Evolutionary conservation across 2,329 filamentous ascomycete species (phyloP).

Genomic region (Aspergillus brunneoviolaceus): DNA sequence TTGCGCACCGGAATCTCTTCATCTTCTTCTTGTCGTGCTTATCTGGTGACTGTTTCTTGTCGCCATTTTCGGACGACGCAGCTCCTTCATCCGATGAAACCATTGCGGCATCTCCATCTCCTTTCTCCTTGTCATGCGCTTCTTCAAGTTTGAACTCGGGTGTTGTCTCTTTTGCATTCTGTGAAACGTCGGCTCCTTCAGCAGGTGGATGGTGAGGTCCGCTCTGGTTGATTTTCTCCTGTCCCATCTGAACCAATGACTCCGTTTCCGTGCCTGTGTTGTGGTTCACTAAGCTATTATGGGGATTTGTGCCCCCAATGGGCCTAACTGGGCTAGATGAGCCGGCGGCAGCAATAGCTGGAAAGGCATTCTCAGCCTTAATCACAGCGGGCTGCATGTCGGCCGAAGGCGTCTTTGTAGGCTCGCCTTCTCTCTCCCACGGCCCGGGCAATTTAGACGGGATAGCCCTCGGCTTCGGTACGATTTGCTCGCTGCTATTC

Average conservation of each 20-base stretch:
- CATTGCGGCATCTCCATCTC: constrained; percentile 18
- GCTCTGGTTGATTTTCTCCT: constrained; percentile 27
- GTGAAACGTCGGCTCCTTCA: constrained; percentile 18
- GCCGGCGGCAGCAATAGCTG: constrained; percentile 14
- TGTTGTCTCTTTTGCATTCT: constrained; percentile 11
- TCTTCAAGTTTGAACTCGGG: constrained; percentile 15
- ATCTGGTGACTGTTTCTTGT: constrained; percentile 30
- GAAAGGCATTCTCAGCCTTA: constrained; percentile 32
- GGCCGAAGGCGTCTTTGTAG: constrained; percentile 16
- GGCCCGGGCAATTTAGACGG: constrained; percentile 23
- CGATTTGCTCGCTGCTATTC: constrained; percentile 26
- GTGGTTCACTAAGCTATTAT: constrained; percentile 17
- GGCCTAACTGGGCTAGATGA: constrained; percentile 17
- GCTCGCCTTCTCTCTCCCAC: constrained; percentile 22
- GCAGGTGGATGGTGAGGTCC: constrained; percentile 18
- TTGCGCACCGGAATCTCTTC: constrained; percentile 44
- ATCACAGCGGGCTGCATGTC: constrained; percentile 28
- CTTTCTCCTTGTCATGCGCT: constrained; percentile 21
- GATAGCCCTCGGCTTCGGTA: constrained; percentile 21
- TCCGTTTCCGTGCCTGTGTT: constrained; percentile 18
- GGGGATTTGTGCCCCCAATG: constrained; percentile 21
- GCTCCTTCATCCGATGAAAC: constrained; percentile 32
- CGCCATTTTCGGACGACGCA: constrained; percentile 28
- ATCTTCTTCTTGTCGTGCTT: constrained; percentile 43
- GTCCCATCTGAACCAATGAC: constrained; percentile 24